phyloP scores from a whole-genome alignment of 306 rosid species.

The Rubus idaeus region DNA sequence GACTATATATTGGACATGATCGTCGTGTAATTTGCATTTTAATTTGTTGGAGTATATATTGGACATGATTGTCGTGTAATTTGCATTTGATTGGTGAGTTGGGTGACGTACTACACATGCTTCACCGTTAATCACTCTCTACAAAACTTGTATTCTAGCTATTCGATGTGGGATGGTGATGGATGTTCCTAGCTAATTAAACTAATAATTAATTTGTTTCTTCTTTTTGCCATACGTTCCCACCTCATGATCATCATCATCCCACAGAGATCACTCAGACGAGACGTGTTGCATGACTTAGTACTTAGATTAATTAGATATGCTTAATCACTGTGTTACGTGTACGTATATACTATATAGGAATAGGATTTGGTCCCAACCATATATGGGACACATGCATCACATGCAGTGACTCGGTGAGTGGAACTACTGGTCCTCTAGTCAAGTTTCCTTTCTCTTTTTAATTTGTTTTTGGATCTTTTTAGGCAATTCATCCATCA shows the following conservation, averaged over 20 bases:
- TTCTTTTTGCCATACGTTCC: not conserved
- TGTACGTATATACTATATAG: too few relatives aligned
- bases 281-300: not conserved
- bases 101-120: not conserved
- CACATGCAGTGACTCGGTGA: conserved; percentile 1
- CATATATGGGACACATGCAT: not conserved
- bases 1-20: not conserved
- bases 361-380: conserved; percentile 1
- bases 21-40: not conserved
- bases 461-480: not conserved
- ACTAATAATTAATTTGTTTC: not conserved
- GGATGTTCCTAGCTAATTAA: not conserved
- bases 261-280: not conserved
- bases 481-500: too few relatives aligned
- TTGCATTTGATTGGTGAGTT: not conserved
- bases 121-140: conserved; percentile 6
- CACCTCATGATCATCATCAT: not conserved
- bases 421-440: not conserved
- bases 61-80: not conserved
- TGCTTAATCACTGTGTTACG: not conserved
- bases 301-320: conserved; percentile 1
- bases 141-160: not conserved
- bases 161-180: not conserved
- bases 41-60: not conserved
- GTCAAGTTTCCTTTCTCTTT: not conserved